phyloP scores from a whole-genome alignment of 192 early-diverging fungal species.

The Coemansia sp. region DNA sequence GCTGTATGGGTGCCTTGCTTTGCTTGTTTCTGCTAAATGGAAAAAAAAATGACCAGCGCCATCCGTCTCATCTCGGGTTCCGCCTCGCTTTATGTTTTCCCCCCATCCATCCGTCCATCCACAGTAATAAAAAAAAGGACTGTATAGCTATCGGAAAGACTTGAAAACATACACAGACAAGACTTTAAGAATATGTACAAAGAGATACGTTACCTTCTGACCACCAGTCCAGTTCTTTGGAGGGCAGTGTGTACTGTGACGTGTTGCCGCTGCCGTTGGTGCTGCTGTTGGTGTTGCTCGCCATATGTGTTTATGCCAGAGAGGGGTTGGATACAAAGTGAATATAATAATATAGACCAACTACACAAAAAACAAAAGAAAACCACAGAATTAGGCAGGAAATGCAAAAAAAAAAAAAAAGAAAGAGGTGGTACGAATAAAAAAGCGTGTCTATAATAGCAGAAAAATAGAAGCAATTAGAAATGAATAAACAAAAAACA shows the following conservation, averaged over 20 bases:
- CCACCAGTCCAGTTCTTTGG: slow-evolving; percentile 57
- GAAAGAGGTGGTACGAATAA: not conserved
- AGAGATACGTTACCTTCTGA: slow-evolving; percentile 48
- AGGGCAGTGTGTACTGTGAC: slow-evolving; percentile 31
- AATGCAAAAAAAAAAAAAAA: slow-evolving; percentile 4
- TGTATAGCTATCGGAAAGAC: not conserved
- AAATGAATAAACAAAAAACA: slow-evolving; percentile 10
- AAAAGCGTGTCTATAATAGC: slow-evolving; percentile 2
- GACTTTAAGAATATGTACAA: not conserved
- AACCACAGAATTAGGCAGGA: slow-evolving; percentile 13
- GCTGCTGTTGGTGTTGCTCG: slow-evolving; percentile 10
- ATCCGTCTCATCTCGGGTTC: not conserved
- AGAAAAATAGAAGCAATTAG: slow-evolving; percentile 5
- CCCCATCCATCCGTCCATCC: too few relatives aligned
- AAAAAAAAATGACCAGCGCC: not conserved
- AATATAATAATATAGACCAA: slow-evolving; percentile 4
- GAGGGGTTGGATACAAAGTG: not conserved
- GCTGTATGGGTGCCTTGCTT: not conserved
- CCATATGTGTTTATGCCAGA: not conserved
- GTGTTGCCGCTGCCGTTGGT: slow-evolving; percentile 6
- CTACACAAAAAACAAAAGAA: slow-evolving; percentile 4
- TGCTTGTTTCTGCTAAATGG: not conserved
- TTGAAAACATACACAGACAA: not conserved
- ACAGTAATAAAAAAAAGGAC: not conserved
- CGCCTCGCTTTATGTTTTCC: not conserved